These are phyloP conservation scores for Leersia perrieri DNA, from an alignment of 176 grass and related monocot genomes.

Conservation along the genomic window DNA sequence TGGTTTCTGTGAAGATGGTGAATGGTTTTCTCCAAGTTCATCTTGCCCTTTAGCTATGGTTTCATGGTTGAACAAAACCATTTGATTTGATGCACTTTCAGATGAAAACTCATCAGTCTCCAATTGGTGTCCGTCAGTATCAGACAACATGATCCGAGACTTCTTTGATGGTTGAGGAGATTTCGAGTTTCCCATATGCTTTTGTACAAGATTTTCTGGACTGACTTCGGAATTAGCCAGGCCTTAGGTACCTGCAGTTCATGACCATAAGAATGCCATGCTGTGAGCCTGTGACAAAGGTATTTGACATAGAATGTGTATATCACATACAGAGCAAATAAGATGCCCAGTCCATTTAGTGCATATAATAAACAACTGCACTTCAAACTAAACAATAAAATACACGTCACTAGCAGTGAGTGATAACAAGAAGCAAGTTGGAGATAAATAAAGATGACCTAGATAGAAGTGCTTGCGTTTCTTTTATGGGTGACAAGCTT, in stretches of 20 bases:
- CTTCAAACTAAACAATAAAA: neutral
- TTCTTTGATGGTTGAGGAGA: slow-evolving; percentile 44
- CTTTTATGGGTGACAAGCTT: neutral
- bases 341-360: neutral
- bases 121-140: slow-evolving; percentile 18
- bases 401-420: neutral
- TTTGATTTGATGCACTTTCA: slow-evolving; percentile 44
- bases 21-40: slow-evolving; percentile 42
- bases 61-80: slow-evolving; percentile 28
- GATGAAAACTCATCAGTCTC: slow-evolving; percentile 35
- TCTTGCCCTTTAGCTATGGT: slow-evolving; percentile 44
- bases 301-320: neutral
- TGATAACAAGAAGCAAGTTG: neutral
- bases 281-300: neutral
- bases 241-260: slow-evolving; percentile 35
- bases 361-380: neutral
- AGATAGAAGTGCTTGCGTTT: neutral
- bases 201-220: neutral
- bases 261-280: slow-evolving; percentile 11
- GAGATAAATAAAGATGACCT: neutral
- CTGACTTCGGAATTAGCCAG: neutral
- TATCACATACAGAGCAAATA: slow-evolving; percentile 12
- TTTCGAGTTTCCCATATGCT: slow-evolving; percentile 47
- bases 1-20: slow-evolving; percentile 33
- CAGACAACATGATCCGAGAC: slow-evolving; percentile 21